Percentiles rank a stretch among this genome's conserved stretches.
Conservation (phyloP, 2,329 filamentous ascomycete species). For the Cyclaneusma minus region DNA sequence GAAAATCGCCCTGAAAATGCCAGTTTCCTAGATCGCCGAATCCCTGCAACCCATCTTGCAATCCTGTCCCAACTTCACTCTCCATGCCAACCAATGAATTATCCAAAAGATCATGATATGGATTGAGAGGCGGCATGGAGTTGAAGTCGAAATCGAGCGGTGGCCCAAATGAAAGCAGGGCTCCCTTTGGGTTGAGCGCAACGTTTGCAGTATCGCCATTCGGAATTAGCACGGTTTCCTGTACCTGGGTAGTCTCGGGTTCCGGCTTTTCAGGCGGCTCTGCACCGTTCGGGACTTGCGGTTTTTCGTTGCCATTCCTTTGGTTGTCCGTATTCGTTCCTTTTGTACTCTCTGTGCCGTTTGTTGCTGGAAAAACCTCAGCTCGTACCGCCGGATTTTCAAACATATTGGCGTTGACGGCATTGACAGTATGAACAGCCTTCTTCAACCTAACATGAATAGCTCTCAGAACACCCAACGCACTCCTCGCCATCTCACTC, state of each 20-base stretch:
- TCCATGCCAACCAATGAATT: conserved; percentile 35
- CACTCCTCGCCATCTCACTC: conserved; percentile 37
- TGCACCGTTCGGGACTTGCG: background rate
- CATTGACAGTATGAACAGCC: conserved; percentile 20
- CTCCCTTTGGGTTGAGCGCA: background rate
- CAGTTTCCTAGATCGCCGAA: conserved; percentile 15
- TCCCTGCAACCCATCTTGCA: conserved; percentile 1
- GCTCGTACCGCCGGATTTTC: conserved; percentile 1
- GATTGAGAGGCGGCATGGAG: conserved; percentile 37
- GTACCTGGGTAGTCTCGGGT: background rate
- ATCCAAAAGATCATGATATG: conserved; percentile 39
- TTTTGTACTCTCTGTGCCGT: conserved; percentile 1
- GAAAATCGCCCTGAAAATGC: conserved; percentile 40
- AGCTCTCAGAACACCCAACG: conserved; percentile 37
- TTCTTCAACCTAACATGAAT: conserved; percentile 37
- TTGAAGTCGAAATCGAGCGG: conserved; percentile 32
- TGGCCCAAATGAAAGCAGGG: conserved; percentile 7
- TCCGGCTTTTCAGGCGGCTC: background rate
- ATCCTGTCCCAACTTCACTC: conserved; percentile 13
- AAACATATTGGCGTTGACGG: conserved; percentile 1
- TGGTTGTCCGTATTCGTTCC: background rate
- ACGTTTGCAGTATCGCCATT: conserved; percentile 4
- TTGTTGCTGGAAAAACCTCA: background rate
- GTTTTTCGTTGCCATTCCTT: background rate
- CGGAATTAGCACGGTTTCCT: conserved; percentile 6